Percentiles rank a stretch among this genome's conserved stretches.
These are phyloP conservation scores for Aspergillus aculeatus DNA, from an alignment of 2,329 filamentous ascomycete species.

Conservation along the genomic window DNA sequence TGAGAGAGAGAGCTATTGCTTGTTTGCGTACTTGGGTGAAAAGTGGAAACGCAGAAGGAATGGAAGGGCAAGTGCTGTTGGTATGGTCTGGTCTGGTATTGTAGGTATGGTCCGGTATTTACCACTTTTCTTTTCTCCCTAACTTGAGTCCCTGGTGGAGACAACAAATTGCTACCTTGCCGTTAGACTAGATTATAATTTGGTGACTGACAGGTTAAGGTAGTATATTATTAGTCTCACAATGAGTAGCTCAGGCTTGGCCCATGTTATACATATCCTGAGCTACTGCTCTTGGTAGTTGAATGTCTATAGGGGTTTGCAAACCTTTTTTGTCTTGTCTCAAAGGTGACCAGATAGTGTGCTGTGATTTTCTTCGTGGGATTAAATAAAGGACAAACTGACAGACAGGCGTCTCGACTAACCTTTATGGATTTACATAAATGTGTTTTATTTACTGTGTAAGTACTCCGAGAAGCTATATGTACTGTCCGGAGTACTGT, in stretches of 20 bases:
- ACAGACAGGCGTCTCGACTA: too few relatives aligned
- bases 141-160: not conserved
- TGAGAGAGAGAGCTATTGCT: not conserved
- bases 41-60: not conserved
- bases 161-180: constrained; percentile 6
- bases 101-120: constrained; percentile 6
- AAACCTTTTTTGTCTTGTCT: too few relatives aligned
- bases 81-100: constrained; percentile 1
- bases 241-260: not conserved
- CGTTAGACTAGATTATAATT: not conserved
- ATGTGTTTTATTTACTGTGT: not conserved
- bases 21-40: not conserved
- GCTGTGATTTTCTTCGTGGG: too few relatives aligned
- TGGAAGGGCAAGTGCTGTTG: not conserved
- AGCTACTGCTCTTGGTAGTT: too few relatives aligned
- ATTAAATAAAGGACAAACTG: too few relatives aligned
- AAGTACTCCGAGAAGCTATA: not conserved
- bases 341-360: too few relatives aligned
- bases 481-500: not conserved
- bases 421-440: too few relatives aligned
- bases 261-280: not conserved
- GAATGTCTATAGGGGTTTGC: too few relatives aligned
- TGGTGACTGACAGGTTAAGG: not conserved
- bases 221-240: not conserved
- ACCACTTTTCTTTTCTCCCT: not conserved